These are phyloP conservation scores for Pelagophyceae sp. DNA, from an alignment of 352 stramenopile genomes.

Conservation along the genomic window DNA sequence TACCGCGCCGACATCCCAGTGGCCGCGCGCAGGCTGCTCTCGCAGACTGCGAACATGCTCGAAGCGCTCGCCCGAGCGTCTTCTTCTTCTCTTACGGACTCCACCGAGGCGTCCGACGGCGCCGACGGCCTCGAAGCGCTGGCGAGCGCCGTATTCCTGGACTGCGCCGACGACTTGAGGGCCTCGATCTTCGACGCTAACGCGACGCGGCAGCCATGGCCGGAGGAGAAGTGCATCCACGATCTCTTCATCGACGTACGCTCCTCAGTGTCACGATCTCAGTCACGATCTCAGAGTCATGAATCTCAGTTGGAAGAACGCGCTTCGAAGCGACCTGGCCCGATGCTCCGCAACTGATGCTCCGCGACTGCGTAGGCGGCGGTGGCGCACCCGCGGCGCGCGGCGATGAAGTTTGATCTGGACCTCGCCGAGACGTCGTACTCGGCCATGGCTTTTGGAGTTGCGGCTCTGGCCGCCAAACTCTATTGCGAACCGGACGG, in stretches of 20 bases:
- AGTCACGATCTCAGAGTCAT: too few species aligned
- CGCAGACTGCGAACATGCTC: neutral
- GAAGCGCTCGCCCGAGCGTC: neutral
- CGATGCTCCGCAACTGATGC: too few species aligned
- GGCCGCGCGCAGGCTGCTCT: neutral
- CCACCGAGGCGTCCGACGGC: neutral
- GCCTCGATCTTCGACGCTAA: neutral
- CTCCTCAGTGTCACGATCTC: too few species aligned
- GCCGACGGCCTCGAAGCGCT: neutral
- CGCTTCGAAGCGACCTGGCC: too few species aligned
- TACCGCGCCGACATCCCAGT: neutral
- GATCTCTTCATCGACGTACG: neutral
- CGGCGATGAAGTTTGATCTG: neutral
- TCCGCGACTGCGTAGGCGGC: too few species aligned
- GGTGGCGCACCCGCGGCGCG: neutral
- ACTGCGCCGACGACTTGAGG: neutral
- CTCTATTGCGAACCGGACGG: neutral
- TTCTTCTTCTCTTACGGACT: too few species aligned
- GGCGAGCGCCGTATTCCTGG: neutral
- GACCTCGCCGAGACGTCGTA: neutral
- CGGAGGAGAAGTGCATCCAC: neutral
- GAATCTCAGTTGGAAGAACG: too few species aligned
- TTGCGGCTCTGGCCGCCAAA: neutral
- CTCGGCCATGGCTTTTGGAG: neutral
- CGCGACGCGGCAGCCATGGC: neutral